Conservation (phyloP, 148 eudicot species). For the Euryodendron excelsum region DNA sequence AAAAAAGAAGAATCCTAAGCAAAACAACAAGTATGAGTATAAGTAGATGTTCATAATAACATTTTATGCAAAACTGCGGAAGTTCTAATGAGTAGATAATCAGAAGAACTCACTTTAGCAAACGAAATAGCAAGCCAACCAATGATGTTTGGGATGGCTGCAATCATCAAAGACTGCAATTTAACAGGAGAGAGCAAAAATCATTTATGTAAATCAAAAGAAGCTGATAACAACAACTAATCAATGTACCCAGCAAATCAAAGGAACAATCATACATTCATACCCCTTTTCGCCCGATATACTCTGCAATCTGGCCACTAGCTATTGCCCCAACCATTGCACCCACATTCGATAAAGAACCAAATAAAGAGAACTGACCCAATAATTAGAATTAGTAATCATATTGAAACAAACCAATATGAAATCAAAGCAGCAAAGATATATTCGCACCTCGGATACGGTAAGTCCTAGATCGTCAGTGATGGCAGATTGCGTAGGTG, state of each 20-base stretch:
- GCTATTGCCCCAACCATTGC: conserved; percentile 99
- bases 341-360: conserved; percentile 92
- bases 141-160: conserved; percentile 88
- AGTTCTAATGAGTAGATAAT: not conserved
- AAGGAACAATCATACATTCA: conserved; percentile 9
- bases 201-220: not conserved
- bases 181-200: conserved; percentile 12
- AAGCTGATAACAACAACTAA: not conserved
- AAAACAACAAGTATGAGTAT: not conserved
- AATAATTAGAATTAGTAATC: conserved; percentile 12
- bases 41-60: not conserved
- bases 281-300: conserved; percentile 96
- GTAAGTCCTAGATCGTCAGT: conserved; percentile 62
- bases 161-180: conserved; percentile 91
- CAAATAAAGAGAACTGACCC: conserved; percentile 79
- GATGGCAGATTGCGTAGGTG: conserved; percentile 84
- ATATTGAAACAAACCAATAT: not conserved
- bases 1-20: conserved; percentile 79
- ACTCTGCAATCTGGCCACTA: conserved; percentile 96
- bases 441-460: conserved; percentile 66
- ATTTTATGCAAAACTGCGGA: not conserved
- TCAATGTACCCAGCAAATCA: not conserved
- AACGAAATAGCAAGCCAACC: conserved; percentile 96
- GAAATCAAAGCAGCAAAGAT: conserved; percentile 14
- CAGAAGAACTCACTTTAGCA: conserved; percentile 77